Conservation (phyloP, 192 early-diverging fungal species). For the Backusella sp. region DNA sequence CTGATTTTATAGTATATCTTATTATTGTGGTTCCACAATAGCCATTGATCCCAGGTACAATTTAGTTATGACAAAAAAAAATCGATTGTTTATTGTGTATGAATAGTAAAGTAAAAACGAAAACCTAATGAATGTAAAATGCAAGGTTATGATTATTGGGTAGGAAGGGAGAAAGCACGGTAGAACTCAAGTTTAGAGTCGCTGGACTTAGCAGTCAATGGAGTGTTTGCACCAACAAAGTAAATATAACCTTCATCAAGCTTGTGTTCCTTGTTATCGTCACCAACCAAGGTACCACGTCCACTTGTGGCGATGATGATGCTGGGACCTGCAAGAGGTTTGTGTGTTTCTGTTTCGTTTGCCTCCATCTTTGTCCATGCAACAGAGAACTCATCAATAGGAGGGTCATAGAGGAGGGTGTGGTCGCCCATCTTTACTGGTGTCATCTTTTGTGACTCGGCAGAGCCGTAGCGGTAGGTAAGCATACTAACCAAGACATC, state of each 20-base stretch:
- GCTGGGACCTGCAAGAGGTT: constrained; percentile 74
- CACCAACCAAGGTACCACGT: constrained; percentile 46
- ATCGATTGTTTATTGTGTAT: not conserved
- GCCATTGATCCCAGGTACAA: not conserved
- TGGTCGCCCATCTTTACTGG: constrained; percentile 48
- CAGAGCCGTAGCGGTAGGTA: constrained; percentile 81
- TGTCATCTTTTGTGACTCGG: constrained; percentile 76
- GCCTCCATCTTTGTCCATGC: constrained; percentile 56
- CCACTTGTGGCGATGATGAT: constrained; percentile 85
- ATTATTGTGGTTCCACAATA: not conserved
- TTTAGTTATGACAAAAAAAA: not conserved
- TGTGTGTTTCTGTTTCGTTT: constrained; percentile 36
- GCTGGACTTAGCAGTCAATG: constrained; percentile 41
- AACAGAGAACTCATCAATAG: constrained; percentile 95
- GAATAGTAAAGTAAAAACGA: not conserved
- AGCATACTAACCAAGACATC: constrained; percentile 87
- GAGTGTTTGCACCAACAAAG: constrained; percentile 67
- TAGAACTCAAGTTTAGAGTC: constrained; percentile 44
- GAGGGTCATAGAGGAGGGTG: constrained; percentile 86
- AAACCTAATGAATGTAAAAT: not conserved
- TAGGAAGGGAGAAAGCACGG: constrained; percentile 42
- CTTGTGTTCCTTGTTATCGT: constrained; percentile 27
- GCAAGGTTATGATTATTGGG: not conserved
- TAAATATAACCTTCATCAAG: constrained; percentile 73
- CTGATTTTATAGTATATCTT: not conserved